A percentile compares a stretch with the other conserved stretches of the same genome.
These are phyloP conservation scores for Alternaria sp. DNA, from an alignment of 2,329 filamentous ascomycete genomes.

Conservation along the genomic window DNA sequence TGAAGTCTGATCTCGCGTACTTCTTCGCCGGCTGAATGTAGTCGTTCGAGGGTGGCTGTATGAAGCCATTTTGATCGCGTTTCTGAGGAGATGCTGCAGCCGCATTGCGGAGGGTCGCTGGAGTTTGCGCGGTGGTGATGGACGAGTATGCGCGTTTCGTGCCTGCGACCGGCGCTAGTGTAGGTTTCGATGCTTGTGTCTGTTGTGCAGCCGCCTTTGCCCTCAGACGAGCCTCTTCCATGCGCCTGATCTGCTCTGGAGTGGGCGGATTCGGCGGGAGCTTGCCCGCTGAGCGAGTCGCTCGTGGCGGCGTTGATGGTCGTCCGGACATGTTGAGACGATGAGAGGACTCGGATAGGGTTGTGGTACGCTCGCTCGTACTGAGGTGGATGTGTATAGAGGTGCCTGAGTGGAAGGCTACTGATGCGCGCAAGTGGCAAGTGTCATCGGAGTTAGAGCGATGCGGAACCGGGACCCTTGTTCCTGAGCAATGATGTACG, in stretches of 20 bases:
- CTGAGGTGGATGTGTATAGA: not conserved
- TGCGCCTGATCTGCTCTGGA: slow-evolving; percentile 66
- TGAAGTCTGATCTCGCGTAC: slow-evolving; percentile 78
- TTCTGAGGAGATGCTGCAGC: slow-evolving; percentile 62
- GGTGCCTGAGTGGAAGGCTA: not conserved
- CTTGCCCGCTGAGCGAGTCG: slow-evolving; percentile 46
- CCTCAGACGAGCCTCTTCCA: slow-evolving; percentile 83
- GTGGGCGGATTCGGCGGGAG: slow-evolving; percentile 59
- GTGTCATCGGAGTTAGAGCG: slow-evolving; percentile 8
- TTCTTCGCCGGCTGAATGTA: slow-evolving; percentile 79
- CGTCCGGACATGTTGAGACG: slow-evolving; percentile 45
- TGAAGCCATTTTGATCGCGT: slow-evolving; percentile 46
- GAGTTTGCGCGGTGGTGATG: slow-evolving; percentile 63
- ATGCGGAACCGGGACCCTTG: slow-evolving; percentile 24
- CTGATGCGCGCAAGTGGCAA: slow-evolving; percentile 20
- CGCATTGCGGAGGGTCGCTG: slow-evolving; percentile 64
- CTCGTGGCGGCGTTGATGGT: slow-evolving; percentile 57
- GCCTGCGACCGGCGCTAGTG: slow-evolving; percentile 52
- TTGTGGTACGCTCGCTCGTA: not conserved
- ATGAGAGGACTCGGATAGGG: not conserved
- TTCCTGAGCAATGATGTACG: slow-evolving; percentile 40
- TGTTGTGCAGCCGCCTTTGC: slow-evolving; percentile 79
- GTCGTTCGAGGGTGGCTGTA: slow-evolving; percentile 50
- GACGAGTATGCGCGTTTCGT: slow-evolving; percentile 75
- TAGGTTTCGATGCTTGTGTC: slow-evolving; percentile 29